phyloP scores from a whole-genome alignment of 176 grass and related monocot species.

The Chrysopogon serrulatus region DNA sequence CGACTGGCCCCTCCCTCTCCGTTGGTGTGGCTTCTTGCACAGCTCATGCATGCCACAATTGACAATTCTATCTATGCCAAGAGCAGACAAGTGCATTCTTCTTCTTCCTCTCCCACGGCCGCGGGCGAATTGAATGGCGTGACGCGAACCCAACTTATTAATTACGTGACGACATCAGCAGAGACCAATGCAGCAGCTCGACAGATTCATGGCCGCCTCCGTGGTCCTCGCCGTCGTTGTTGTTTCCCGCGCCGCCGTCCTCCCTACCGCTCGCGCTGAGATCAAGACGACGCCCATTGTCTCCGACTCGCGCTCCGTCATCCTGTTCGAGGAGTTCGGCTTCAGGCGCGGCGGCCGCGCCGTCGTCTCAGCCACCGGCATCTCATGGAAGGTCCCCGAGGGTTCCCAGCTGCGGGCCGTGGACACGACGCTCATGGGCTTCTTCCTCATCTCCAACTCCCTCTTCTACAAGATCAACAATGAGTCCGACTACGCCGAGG shows the following conservation, averaged over 20 bases:
- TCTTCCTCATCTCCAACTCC: constrained; percentile 59
- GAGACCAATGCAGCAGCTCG: background rate
- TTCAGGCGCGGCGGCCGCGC: constrained; percentile 34
- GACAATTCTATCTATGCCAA: constrained; percentile 1
- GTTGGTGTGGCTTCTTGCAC: background rate
- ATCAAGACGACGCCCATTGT: constrained; percentile 55
- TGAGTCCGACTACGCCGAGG: constrained; percentile 55
- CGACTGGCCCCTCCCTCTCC: constrained; percentile 15
- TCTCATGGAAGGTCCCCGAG: constrained; percentile 39
- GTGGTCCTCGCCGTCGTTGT: constrained; percentile 9
- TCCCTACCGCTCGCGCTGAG: constrained; percentile 35
- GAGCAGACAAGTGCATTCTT: background rate
- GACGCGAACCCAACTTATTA: background rate
- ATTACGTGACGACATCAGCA: background rate
- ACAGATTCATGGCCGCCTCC: constrained; percentile 22
- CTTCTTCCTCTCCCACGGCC: background rate
- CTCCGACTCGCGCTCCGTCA: constrained; percentile 37
- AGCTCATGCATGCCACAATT: background rate
- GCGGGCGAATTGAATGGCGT: background rate
- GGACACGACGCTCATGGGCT: constrained; percentile 44
- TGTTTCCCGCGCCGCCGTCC: background rate
- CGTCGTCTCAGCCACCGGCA: constrained; percentile 27
- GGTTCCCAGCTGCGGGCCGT: background rate
- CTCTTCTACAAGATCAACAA: constrained; percentile 48
- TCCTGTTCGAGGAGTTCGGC: constrained; percentile 83